A percentile compares a stretch with the other conserved stretches of the same genome.
These are phyloP conservation scores for Smittium mucronatum DNA, from an alignment of 371 early-diverging fungal species.

Conservation along the genomic window DNA sequence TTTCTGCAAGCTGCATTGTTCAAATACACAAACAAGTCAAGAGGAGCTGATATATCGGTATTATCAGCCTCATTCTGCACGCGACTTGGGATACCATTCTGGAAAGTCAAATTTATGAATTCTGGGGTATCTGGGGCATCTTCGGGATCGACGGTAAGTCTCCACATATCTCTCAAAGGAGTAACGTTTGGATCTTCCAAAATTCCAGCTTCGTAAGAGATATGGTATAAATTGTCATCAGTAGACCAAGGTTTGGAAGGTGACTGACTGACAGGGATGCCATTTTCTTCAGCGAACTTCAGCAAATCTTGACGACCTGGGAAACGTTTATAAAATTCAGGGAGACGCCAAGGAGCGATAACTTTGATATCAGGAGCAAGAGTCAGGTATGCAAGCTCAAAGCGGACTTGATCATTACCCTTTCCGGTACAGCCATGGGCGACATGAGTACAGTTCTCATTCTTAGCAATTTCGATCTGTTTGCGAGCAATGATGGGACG, in stretches of 20 bases:
- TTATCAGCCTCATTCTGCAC: conserved; percentile 69
- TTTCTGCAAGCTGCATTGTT: conserved; percentile 91
- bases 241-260: conserved; percentile 94
- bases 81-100: conserved; percentile 74
- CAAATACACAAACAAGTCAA: conserved; percentile 84
- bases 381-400: conserved; percentile 94
- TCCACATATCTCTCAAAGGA: conserved; percentile 96
- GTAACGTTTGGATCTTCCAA: conserved; percentile 87
- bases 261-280: conserved; percentile 89
- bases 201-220: conserved; percentile 94
- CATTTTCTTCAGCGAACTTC: conserved; percentile 80
- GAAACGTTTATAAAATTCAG: conserved; percentile 88
- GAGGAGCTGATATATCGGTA: conserved; percentile 50
- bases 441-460: conserved; percentile 82
- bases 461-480: conserved; percentile 84
- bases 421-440: conserved; percentile 98
- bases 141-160: conserved; percentile 86
- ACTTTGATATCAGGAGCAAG: conserved; percentile 84
- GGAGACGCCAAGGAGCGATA: conserved; percentile 90
- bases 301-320: conserved; percentile 84
- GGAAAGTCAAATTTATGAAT: conserved; percentile 77
- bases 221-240: conserved; percentile 98
- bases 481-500: conserved; percentile 88
- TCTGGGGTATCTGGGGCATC: conserved; percentile 92
- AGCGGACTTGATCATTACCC: conserved; percentile 98